These are phyloP conservation scores for Puccinia horiana DNA, from an alignment of 1,284 basidiomycete species.

Conservation along the genomic window DNA sequence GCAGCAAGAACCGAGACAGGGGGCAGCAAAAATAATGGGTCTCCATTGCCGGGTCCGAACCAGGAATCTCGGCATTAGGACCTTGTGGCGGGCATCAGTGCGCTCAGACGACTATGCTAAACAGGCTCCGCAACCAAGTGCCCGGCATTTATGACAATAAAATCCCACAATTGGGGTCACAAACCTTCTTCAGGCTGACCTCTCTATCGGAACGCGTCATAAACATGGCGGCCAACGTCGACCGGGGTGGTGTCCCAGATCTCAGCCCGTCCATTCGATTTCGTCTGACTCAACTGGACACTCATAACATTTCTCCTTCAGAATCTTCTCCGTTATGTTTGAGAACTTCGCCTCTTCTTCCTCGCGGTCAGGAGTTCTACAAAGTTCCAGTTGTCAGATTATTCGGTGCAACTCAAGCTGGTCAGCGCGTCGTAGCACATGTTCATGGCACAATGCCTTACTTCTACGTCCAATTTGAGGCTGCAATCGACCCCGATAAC, in stretches of 20 bases:
- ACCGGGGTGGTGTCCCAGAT: not conserved
- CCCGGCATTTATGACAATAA: not conserved
- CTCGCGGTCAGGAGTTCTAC: constrained; percentile 35
- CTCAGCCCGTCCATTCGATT: constrained; percentile 30
- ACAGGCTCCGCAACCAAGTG: constrained; percentile 3
- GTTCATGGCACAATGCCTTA: constrained; percentile 72
- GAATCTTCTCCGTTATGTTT: constrained; percentile 14
- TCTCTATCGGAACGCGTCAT: not conserved
- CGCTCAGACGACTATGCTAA: constrained; percentile 26
- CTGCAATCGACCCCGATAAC: constrained; percentile 58
- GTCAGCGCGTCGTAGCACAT: constrained; percentile 80
- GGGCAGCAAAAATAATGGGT: not conserved
- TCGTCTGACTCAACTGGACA: constrained; percentile 43
- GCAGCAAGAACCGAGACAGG: too few species aligned
- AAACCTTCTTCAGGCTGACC: too few species aligned
- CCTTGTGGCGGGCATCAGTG: constrained; percentile 22
- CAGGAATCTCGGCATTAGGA: constrained; percentile 24
- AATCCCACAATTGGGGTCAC: too few species aligned
- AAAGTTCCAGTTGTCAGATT: constrained; percentile 79
- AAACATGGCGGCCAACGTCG: not conserved
- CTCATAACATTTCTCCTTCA: constrained; percentile 25
- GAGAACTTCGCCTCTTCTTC: constrained; percentile 44
- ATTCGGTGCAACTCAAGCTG: constrained; percentile 77
- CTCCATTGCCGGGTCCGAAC: constrained; percentile 40
- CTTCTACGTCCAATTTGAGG: constrained; percentile 65